These are phyloP conservation scores for Amorphotheca resinae DNA, from an alignment of 495 filamentous ascomycete genomes.

Conservation along the genomic window DNA sequence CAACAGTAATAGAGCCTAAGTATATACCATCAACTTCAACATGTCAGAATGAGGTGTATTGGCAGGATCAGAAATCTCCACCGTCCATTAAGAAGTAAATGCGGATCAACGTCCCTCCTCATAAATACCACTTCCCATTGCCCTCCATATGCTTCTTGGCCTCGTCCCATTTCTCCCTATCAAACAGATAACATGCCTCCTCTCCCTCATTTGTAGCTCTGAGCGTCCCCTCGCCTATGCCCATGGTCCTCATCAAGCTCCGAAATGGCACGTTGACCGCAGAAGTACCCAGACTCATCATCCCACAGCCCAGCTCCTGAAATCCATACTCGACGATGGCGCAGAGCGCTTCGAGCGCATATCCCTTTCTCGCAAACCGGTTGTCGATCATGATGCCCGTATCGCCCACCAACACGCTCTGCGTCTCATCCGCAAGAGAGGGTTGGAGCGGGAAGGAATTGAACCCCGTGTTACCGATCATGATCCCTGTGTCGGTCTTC, in stretches of 20 bases:
- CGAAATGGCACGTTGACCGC: slow-evolving; percentile 4
- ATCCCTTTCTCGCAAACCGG: slow-evolving; percentile 1
- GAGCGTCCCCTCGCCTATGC: neutral
- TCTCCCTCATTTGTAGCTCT: neutral
- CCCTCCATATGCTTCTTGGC: slow-evolving; percentile 1
- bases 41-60: no score
- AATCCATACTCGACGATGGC: slow-evolving; percentile 10
- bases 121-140: slow-evolving; percentile 9
- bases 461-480: slow-evolving; percentile 9
- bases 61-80: no score
- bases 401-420: neutral
- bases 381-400: slow-evolving; percentile 7
- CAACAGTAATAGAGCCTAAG: no score
- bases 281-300: slow-evolving; percentile 1
- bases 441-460: neutral
- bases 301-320: neutral
- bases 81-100: no score
- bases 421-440: neutral
- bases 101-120: no score
- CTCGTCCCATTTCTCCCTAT: neutral
- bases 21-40: no score
- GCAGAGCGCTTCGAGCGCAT: slow-evolving; percentile 4
- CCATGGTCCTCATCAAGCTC: slow-evolving; percentile 5
- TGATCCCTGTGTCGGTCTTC: neutral
- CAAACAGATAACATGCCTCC: neutral